Base-by-base conservation (phyloP, 176 grass and related monocot genomes). In the Juncus inflexus region DNA sequence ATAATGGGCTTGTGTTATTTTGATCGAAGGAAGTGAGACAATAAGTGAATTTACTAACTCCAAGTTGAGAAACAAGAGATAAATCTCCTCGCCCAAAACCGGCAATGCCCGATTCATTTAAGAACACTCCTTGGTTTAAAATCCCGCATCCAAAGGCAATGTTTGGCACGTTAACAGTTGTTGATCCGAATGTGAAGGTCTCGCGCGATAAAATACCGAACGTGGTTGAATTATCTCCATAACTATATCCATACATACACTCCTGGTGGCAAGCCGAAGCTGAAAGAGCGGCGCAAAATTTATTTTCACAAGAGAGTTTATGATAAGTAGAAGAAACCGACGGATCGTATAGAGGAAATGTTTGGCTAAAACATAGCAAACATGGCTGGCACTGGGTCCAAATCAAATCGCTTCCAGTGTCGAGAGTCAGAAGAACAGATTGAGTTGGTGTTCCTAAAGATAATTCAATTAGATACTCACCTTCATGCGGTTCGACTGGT, bases 311-410 rank as follows among this genome's bases (percentile, higher is more conserved):
- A 35, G 83, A 78, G 50, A 90, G 70, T 40, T 70, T 43, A 4
- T 79, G 47, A 75, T 83, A 86, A 63, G 79, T 85, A 60, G 79
- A 86, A 0, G 91, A 96, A 12, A 8, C 43, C 0, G 76, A 81
- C 10, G 84, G 81, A 40, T 85, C 64, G 12, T 87, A 77, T 2
- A 88, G 40, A 55, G 87, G 76, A 63, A 81, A 35, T 4, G 64
- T 57, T 67, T 95, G 86, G 40, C 53, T 49, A 67, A 87, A 79
- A 71, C 83, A 90, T 52, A 74, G 64, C 2, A 63, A 70, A 79
- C 90, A 95, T 0, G 87, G 87, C 5, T 63, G 74, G 77, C 92
- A 97, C 73, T 97, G 87, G 16, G 87, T 86, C 92, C 92, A 97
- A 12, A 84, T 81, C 42, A 97, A 84, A 74, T 96, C 87, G 65